Evolutionary conservation across 2,329 filamentous ascomycete species (phyloP), one percentile per base, ranked within the genome.

Genomic region (Capronia epimyces): DNA sequence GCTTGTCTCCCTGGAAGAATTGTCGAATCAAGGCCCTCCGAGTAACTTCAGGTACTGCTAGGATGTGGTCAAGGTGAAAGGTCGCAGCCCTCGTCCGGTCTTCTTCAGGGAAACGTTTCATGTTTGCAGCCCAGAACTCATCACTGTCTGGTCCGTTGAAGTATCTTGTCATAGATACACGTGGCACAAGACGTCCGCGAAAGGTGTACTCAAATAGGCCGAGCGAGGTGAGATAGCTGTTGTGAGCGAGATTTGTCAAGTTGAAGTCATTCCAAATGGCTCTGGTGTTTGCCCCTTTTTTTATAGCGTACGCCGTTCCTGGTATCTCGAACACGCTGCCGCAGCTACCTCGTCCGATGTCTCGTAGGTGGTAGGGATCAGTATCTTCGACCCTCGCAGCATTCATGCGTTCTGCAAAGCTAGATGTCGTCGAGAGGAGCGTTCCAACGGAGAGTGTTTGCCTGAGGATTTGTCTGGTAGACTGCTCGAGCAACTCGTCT

Each of bases 331-430:
- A 56, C 13, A 56, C 46, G 15, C 53, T 56, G 3, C 53, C 53
- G 29, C 53, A 56, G 36, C 20, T 52, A 13, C 53, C 53, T 15
- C 49, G 46, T 13, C 53, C 53, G 16, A 56, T 56, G 21, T 56
- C 50, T 13, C 53, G 42, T 8, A 49, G 25, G 5, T 15, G 36
- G 27, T 7, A 27, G 5, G 18, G 4, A 20, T 37, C 16, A 18
- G 7, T 20, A 20, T 5, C 31, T n/a, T 1, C 9, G 31, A n/a
- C 9, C n/a, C 13, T 34, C 8, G 31, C 8, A n/a, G 13, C 8
- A n/a, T 34, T 12, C 39, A 36, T 37, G 8, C 16, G 31, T 18
- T 40, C 31, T 12, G 39, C 36, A 18, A 25, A 27, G 22, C 12
- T 24, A 16, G 22, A n/a, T 7, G 29, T 15, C 12, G 46, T 32